Evolutionary conservation across 2,329 filamentous ascomycete genomes (phyloP), one percentile per base, ranked within the genome.

Genomic region (Neobulgaria alba): DNA sequence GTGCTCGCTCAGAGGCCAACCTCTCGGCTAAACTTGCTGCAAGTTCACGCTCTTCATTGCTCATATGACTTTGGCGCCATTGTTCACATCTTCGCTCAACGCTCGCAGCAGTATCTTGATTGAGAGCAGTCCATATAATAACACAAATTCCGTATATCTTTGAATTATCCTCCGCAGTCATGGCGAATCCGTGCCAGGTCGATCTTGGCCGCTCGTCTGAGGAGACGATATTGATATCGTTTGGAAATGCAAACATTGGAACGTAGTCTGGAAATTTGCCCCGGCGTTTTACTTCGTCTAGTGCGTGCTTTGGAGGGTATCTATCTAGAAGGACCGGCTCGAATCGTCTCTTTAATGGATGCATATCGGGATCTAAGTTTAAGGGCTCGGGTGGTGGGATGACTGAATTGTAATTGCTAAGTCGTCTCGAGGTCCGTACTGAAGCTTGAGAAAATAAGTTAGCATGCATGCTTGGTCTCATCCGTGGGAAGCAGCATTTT

Each of bases 101-200:
- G 45, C 89, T 84, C 40, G 89, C 86, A 1, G 92, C 89, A 4
- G 90, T 81, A 43, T 82, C 78, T 9, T 79, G 71, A 47, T 85
- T 86, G 40, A 98, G 65, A 0, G 92, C 88, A 40, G 88, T 85
- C 92, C 92, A 98, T 31, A 96, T 75, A 40, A 88, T 93, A 41
- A 95, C 74, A 47, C 85, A 89, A 43, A 96, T 85, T 23, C 88
- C 90, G 58, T 96, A 90, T 15, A 96, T 71, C 61, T 92, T 94
- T 41, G 86, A 84, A 55, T 87, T 90, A 59, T 96, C 89, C 41
- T 85, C 85, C 16, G 83, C 84, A 2, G 92, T 98, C 92, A 98
- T 96, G 47, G 87, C 89, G 59, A 98, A 98, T 36, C 92, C 92
- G 64, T 98, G 92, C 92, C 92, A 98, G 17, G 89, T 95, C n/a